Evolutionary conservation across 2,329 filamentous ascomycete genomes (phyloP).

Genomic region (Fusarium sp.): DNA sequence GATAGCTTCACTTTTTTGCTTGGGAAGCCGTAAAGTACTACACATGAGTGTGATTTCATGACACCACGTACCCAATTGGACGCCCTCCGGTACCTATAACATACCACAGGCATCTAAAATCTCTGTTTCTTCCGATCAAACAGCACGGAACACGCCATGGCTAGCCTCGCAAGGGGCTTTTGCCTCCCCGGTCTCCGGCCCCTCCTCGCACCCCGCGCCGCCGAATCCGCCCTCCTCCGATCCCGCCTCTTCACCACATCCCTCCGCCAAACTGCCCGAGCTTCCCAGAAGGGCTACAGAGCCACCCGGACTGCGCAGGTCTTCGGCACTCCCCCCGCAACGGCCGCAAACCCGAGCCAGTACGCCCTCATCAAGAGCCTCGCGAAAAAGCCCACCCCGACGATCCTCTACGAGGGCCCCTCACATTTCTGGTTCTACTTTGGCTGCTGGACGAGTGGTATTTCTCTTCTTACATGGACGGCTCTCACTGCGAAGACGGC

Average conservation of each 20-base stretch:
- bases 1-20: constrained; percentile 37
- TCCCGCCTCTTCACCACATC: constrained; percentile 49
- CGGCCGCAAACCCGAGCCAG: constrained; percentile 43
- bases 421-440: constrained; percentile 73
- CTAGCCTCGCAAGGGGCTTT: constrained; percentile 48
- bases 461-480: constrained; percentile 55
- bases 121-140: not conserved
- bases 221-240: constrained; percentile 36
- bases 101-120: not conserved
- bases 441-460: constrained; percentile 67
- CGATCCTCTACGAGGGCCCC: constrained; percentile 73
- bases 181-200: constrained; percentile 44
- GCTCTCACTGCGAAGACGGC: constrained; percentile 49
- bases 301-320: constrained; percentile 23
- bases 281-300: constrained; percentile 33
- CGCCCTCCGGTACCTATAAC: not conserved
- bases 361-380: constrained; percentile 67
- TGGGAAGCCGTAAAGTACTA: constrained; percentile 11
- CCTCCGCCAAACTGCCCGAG: constrained; percentile 36
- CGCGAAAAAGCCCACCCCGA: constrained; percentile 65
- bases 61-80: constrained; percentile 10
- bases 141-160: constrained; percentile 38
- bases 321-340: constrained; percentile 16
- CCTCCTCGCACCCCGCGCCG: constrained; percentile 38
- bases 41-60: constrained; percentile 21